A percentile compares a stretch with the other conserved stretches of the same genome.
These are phyloP conservation scores for Colletotrichum noveboracense DNA, from an alignment of 2,329 filamentous ascomycete species.

Conservation along the genomic window DNA sequence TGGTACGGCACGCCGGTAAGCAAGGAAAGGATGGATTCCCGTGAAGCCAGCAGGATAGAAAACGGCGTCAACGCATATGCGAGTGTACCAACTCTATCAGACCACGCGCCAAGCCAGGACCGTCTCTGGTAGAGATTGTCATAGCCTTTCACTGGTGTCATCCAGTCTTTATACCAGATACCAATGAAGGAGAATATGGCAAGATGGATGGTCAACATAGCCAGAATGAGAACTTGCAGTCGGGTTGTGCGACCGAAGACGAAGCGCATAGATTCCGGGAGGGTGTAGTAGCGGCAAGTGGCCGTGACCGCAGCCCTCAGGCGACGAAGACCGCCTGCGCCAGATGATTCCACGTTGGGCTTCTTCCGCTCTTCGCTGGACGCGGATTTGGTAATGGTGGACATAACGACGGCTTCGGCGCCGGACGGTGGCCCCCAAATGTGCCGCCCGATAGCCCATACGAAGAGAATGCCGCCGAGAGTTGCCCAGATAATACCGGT, in stretches of 20 bases:
- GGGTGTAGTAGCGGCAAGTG: constrained; percentile 47
- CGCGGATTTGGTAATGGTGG: neutral
- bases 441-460: constrained; percentile 43
- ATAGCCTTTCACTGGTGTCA: constrained; percentile 67
- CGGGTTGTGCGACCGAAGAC: constrained; percentile 73
- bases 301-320: neutral
- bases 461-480: constrained; percentile 45
- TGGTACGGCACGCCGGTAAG: constrained; percentile 78
- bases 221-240: constrained; percentile 68
- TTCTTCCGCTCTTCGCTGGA: neutral
- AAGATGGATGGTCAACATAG: constrained; percentile 65
- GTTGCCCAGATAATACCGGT: constrained; percentile 55
- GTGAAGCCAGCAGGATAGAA: constrained; percentile 68
- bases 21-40: constrained; percentile 73
- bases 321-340: neutral
- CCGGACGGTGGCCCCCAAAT: neutral
- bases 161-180: constrained; percentile 71
- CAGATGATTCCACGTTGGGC: constrained; percentile 10
- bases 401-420: neutral
- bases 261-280: constrained; percentile 61
- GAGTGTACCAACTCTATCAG: constrained; percentile 71
- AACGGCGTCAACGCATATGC: constrained; percentile 78
- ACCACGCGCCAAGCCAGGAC: constrained; percentile 69
- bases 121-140: constrained; percentile 67
- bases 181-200: constrained; percentile 73